Percentiles rank a stretch among this genome's conserved stretches.
Conservation (phyloP, 1,284 basidiomycete genomes). For the Agaricales sp. region DNA sequence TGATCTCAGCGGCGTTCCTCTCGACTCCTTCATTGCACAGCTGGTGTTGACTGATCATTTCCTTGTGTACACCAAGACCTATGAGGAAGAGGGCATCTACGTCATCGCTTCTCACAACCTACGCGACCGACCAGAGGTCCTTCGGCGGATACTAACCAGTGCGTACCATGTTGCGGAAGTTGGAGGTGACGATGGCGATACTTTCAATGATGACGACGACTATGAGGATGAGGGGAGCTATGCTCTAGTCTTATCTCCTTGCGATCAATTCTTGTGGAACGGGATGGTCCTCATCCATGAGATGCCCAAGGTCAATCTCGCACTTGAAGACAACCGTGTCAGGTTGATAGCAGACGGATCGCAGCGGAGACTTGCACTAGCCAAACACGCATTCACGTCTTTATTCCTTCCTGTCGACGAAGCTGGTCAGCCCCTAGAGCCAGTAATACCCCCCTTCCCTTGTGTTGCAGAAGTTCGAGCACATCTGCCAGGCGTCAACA, state of each 20-base stretch:
- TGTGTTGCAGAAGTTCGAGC: conserved; percentile 84
- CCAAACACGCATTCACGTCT: conserved; percentile 74
- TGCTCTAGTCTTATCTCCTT: conserved; percentile 81
- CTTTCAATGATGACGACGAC: conserved; percentile 29
- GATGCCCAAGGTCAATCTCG: conserved; percentile 65
- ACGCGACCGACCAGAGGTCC: conserved; percentile 72
- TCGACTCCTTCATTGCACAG: conserved; percentile 74
- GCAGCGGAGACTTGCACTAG: conserved; percentile 60
- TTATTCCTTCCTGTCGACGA: conserved; percentile 52
- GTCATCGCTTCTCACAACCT: conserved; percentile 83
- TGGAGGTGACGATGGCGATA: conserved; percentile 44
- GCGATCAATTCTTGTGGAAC: conserved; percentile 88
- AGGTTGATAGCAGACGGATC: conserved; percentile 86
- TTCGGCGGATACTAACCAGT: conserved; percentile 76
- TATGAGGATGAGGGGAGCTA: conserved; percentile 40
- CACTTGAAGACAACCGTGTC: conserved; percentile 74
- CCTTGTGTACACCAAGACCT: conserved; percentile 85
- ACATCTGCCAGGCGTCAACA: conserved; percentile 84
- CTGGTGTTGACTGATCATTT: conserved; percentile 88
- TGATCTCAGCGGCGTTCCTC: conserved; percentile 68
- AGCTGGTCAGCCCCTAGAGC: conserved; percentile 42
- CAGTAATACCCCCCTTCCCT: conserved; percentile 31
- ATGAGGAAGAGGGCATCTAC: conserved; percentile 91
- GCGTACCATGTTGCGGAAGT: conserved; percentile 72
- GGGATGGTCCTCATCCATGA: conserved; percentile 76